phyloP scores from a whole-genome alignment of 495 filamentous ascomycete species.

The Aspergillus sclerotioniger region DNA sequence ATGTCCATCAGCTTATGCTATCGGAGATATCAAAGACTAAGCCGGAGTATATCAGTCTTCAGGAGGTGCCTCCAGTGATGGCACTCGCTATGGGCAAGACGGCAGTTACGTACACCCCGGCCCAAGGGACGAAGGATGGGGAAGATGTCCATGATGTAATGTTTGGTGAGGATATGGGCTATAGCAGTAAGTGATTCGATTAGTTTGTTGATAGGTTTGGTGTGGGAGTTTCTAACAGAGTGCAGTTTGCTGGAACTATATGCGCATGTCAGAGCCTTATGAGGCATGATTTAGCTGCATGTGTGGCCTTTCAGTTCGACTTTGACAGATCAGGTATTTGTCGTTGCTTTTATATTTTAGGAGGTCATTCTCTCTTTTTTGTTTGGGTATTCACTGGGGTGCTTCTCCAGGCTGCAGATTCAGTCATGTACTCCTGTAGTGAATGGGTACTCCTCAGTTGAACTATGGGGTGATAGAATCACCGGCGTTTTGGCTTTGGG shows the following conservation, averaged over 20 bases:
- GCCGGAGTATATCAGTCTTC: conserved; percentile 44
- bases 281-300: not conserved
- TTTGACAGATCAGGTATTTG: conserved; percentile 2
- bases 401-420: not conserved
- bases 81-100: conserved; percentile 64
- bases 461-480: not conserved
- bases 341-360: not conserved
- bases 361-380: not conserved
- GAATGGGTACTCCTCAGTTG: not conserved
- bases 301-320: not conserved
- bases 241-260: conserved; percentile 56
- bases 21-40: conserved; percentile 28
- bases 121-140: conserved; percentile 49
- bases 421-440: not conserved
- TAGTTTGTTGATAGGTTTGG: not conserved
- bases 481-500: not conserved
- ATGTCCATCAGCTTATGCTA: conserved; percentile 60
- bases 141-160: conserved; percentile 57
- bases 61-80: conserved; percentile 59
- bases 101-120: conserved; percentile 57
- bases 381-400: not conserved
- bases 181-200: conserved; percentile 41
- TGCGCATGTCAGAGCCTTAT: conserved; percentile 33
- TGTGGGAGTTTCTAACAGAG: conserved; percentile 18
- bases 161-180: conserved; percentile 67